Conservation (phyloP, 1,284 basidiomycete genomes). For the Ceratobasidium sp. region DNA sequence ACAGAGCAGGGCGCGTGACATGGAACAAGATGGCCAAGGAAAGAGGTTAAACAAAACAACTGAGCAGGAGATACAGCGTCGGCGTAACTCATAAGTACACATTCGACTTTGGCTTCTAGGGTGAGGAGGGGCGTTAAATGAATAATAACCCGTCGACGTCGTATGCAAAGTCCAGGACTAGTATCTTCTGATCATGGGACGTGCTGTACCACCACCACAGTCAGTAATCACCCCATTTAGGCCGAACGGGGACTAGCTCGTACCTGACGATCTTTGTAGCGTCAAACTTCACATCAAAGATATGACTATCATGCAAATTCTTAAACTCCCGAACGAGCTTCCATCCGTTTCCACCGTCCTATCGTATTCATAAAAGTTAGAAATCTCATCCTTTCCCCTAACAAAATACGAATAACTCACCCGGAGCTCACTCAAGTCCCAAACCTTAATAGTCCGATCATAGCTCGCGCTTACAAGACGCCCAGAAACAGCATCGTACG, state of each 20-base stretch:
- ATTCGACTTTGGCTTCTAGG: background rate
- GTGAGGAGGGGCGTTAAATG: constrained; percentile 47
- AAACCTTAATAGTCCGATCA: constrained; percentile 83
- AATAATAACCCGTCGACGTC: constrained; percentile 69
- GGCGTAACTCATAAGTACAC: background rate
- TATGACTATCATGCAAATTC: constrained; percentile 79
- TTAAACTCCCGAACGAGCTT: constrained; percentile 76
- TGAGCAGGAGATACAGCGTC: background rate
- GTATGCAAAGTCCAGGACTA: constrained; percentile 78
- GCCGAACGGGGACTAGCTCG: constrained; percentile 52
- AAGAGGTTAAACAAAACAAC: background rate
- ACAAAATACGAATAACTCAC: constrained; percentile 27
- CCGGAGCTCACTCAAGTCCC: constrained; percentile 69
- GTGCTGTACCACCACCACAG: constrained; percentile 63
- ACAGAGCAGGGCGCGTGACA: background rate
- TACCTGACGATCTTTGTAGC: constrained; percentile 81
- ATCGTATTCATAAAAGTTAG: no score
- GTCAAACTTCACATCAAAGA: constrained; percentile 91
- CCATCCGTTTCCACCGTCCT: constrained; percentile 51
- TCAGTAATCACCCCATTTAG: constrained; percentile 10
- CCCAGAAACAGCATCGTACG: constrained; percentile 77
- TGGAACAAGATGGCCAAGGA: constrained; percentile 9
- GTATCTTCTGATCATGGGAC: constrained; percentile 84
- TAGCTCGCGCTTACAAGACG: constrained; percentile 86
- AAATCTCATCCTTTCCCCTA: no score